Percentiles rank a stretch among this genome's conserved stretches.
Evolutionary conservation across 768 basidiomycete species (phyloP).

Genomic region (Tulasnella sp.): DNA sequence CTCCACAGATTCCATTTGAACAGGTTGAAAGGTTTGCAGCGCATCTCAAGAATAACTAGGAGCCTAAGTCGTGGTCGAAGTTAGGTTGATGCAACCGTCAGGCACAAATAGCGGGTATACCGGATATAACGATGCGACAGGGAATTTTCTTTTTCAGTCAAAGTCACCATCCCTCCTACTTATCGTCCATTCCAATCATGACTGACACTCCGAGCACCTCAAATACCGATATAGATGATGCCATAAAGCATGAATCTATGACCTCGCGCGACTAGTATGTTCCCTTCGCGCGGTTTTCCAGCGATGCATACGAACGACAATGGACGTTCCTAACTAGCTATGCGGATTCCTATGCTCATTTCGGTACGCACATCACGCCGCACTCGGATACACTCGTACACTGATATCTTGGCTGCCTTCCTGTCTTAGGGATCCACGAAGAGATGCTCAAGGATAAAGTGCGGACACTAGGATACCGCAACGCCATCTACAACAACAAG

Average conservation of each 20-base stretch:
- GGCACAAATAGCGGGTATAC: not conserved
- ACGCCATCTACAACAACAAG: conserved; percentile 85
- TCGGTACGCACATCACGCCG: conserved; percentile 51
- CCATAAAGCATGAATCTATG: conserved; percentile 33
- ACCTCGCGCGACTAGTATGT: conserved; percentile 74
- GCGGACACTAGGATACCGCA: conserved; percentile 88
- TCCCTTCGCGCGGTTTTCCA: not conserved
- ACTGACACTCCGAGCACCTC: conserved; percentile 21
- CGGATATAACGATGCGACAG: not conserved
- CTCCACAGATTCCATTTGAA: no score
- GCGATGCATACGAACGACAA: not conserved
- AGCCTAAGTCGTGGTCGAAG: no score
- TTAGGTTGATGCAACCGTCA: not conserved
- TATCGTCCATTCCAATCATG: not conserved
- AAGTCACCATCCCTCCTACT: conserved; percentile 10
- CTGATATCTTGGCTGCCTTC: not conserved
- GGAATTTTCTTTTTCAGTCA: conserved; percentile 5
- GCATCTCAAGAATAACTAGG: no score
- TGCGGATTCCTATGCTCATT: conserved; percentile 93
- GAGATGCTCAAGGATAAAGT: conserved; percentile 98
- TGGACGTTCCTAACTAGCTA: conserved; percentile 40
- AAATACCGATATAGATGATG: not conserved
- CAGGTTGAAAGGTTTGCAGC: no score
- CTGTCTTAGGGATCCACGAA: conserved; percentile 75
- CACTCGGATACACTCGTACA: not conserved